Conservation (phyloP, 495 filamentous ascomycete species). For the Copromyces sp. region DNA sequence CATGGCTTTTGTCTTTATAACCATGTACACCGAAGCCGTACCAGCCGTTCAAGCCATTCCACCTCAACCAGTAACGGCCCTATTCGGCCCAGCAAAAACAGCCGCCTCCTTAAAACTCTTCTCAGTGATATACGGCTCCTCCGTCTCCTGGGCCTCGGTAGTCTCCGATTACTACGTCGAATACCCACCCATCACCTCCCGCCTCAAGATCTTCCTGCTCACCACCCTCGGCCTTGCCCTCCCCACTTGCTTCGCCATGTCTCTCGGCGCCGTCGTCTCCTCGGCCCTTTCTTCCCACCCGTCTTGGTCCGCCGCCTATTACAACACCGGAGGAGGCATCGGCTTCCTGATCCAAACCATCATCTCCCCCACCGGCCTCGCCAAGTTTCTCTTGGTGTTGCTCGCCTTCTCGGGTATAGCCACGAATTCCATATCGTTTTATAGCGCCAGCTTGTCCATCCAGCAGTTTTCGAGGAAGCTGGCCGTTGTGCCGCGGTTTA, state of each 20-base stretch:
- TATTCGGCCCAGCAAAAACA: constrained; percentile 28
- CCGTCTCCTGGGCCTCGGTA: constrained; percentile 50
- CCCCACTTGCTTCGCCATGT: constrained; percentile 47
- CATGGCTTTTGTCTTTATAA: constrained; percentile 47
- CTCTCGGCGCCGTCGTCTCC: constrained; percentile 42
- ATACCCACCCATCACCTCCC: constrained; percentile 43
- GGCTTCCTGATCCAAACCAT: constrained; percentile 47
- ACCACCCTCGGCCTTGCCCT: constrained; percentile 39
- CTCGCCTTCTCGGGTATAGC: constrained; percentile 41
- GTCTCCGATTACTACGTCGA: constrained; percentile 54
- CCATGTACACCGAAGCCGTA: constrained; percentile 34
- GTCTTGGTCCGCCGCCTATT: constrained; percentile 34
- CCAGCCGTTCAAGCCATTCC: background rate
- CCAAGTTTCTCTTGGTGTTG: constrained; percentile 49
- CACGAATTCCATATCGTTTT: constrained; percentile 40
- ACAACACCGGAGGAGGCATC: constrained; percentile 39
- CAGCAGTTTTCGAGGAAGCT: constrained; percentile 30
- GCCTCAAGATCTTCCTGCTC: constrained; percentile 42
- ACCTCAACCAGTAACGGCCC: constrained; percentile 9
- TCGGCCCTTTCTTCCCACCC: constrained; percentile 41
- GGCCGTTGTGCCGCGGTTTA: constrained; percentile 34
- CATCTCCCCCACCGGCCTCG: constrained; percentile 45
- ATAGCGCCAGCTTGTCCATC: constrained; percentile 34
- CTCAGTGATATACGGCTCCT: constrained; percentile 47
- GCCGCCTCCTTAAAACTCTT: constrained; percentile 43